phyloP scores from a whole-genome alignment of 2,329 filamentous ascomycete genomes.

The Aspergillus texensis region DNA sequence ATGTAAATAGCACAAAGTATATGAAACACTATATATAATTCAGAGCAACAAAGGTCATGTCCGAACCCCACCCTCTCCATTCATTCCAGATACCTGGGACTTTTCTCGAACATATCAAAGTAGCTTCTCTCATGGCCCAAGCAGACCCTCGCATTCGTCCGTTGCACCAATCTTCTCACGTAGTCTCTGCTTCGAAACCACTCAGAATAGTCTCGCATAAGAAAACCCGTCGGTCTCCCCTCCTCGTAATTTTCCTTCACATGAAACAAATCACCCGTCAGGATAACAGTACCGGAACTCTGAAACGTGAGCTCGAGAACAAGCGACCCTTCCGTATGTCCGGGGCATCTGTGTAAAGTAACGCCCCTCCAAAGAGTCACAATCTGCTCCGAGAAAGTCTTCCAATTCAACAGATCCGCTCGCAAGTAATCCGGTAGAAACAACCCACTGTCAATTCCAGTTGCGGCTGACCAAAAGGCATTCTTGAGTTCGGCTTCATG shows the following conservation, averaged over 20 bases:
- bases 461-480: constrained; percentile 1
- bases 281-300: background rate
- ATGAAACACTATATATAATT: too few relatives aligned
- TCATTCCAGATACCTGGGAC: background rate
- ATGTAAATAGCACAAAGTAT: too few relatives aligned
- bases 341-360: background rate
- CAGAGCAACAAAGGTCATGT: too few relatives aligned
- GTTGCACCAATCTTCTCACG: background rate
- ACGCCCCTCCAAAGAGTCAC: background rate
- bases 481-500: constrained; percentile 1
- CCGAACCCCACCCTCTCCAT: too few relatives aligned
- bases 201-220: constrained; percentile 3
- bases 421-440: background rate
- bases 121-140: constrained; percentile 8
- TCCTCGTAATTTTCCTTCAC: constrained; percentile 4
- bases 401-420: background rate
- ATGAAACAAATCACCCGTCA: background rate
- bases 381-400: background rate
- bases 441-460: background rate
- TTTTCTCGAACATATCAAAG: background rate
- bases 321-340: background rate
- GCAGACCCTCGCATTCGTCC: constrained; percentile 5
- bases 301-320: background rate
- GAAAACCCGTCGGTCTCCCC: background rate
- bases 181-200: constrained; percentile 8